Percentiles rank a stretch among this genome's conserved stretches.
These are phyloP conservation scores for Diaporthe citrichinensis DNA, from an alignment of 2,329 filamentous ascomycete species.

Conservation along the genomic window DNA sequence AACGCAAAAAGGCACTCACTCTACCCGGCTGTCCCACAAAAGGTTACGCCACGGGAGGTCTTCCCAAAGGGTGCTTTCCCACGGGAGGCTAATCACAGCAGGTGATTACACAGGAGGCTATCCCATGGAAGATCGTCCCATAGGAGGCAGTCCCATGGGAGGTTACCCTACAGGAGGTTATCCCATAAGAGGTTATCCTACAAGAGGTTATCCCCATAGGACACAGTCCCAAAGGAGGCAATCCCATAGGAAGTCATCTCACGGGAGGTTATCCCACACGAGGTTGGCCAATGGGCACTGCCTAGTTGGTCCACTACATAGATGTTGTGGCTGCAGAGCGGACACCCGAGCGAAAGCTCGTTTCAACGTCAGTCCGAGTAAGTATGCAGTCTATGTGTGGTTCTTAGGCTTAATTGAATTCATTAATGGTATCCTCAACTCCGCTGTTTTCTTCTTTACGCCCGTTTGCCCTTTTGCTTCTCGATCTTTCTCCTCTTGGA, in stretches of 20 bases:
- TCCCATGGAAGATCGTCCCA: too few species aligned
- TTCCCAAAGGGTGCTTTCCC: neutral
- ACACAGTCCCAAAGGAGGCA: neutral
- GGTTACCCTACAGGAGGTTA: neutral
- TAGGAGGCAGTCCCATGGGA: neutral
- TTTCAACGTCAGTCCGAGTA: neutral
- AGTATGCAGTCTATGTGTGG: neutral
- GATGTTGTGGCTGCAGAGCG: neutral
- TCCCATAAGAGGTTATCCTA: neutral
- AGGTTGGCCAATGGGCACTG: neutral
- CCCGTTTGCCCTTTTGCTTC: constrained; percentile 66
- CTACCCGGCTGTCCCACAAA: neutral
- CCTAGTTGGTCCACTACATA: neutral
- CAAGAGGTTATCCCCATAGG: neutral
- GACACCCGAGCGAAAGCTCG: neutral
- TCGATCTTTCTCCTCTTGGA: constrained; percentile 93
- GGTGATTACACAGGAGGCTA: neutral
- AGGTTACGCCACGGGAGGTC: neutral
- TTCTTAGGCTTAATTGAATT: constrained; percentile 38
- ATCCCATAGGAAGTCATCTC: neutral
- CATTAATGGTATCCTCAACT: constrained; percentile 41
- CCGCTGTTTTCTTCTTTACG: constrained; percentile 49
- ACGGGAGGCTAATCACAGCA: neutral
- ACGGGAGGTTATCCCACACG: neutral
- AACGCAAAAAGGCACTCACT: neutral